phyloP scores from a whole-genome alignment of 345 rosid species.

The Eucalyptus polyanthemos region DNA sequence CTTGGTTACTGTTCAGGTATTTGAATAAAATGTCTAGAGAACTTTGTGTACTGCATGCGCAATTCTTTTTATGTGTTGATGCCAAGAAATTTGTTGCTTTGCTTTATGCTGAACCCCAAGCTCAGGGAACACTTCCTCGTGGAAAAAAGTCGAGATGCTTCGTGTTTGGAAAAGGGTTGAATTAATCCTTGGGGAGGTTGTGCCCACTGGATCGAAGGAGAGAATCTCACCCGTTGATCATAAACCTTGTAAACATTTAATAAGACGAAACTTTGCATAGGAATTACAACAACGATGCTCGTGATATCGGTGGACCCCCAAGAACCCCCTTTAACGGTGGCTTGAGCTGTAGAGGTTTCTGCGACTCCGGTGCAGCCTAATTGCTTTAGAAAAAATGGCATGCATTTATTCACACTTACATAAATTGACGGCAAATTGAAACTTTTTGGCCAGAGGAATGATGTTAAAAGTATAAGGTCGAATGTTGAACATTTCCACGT shows the following conservation, averaged over 20 bases:
- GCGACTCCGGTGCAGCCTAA: not conserved
- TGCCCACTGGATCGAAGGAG: not conserved
- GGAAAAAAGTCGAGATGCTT: not conserved
- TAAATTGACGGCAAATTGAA: not conserved
- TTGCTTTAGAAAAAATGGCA: not conserved
- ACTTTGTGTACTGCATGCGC: not conserved
- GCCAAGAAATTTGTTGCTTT: not conserved
- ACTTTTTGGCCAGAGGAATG: not conserved
- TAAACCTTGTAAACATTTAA: not conserved
- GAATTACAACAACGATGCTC: not conserved
- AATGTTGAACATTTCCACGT: not conserved
- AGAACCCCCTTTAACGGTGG: not conserved
- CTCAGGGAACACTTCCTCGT: not conserved
- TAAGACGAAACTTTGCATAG: not conserved
- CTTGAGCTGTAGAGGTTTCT: not conserved
- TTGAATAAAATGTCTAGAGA: not conserved
- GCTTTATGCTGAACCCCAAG: not conserved
- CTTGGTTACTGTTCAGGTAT: not conserved
- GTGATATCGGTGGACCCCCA: not conserved
- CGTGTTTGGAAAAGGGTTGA: not conserved
- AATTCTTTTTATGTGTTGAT: not conserved
- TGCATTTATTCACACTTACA: not conserved
- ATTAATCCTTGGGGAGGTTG: not conserved
- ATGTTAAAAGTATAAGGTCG: too few relatives aligned
- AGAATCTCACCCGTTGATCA: not conserved